These are phyloP conservation scores for Castanea crenata DNA, from an alignment of 306 rosid genomes.

Conservation along the genomic window DNA sequence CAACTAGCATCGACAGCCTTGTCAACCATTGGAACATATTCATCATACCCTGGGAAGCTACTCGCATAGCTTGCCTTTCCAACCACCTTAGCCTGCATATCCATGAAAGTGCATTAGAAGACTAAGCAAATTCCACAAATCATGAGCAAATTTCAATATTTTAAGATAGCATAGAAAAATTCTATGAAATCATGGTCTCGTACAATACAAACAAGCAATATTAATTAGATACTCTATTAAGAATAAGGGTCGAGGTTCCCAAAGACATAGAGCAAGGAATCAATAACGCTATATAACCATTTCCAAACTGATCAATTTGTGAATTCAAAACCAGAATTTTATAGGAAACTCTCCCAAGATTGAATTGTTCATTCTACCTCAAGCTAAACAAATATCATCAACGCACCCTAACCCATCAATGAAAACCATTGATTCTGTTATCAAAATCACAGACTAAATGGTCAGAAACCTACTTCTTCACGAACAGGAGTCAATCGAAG, in stretches of 20 bases:
- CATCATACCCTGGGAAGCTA: conserved; percentile 75
- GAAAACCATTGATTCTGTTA: background rate
- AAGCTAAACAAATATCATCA: background rate
- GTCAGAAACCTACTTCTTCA: conserved; percentile 74
- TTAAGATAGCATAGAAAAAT: background rate
- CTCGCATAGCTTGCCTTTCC: conserved; percentile 68
- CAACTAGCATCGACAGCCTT: conserved; percentile 85
- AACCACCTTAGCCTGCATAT: conserved; percentile 61
- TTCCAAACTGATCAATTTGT: background rate
- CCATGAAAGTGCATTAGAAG: background rate
- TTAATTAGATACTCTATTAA: background rate
- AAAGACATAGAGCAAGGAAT: background rate
- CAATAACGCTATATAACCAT: background rate
- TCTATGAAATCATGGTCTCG: background rate
- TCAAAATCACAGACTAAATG: conserved; percentile 20
- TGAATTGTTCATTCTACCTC: background rate
- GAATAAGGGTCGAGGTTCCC: background rate
- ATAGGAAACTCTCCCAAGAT: background rate
- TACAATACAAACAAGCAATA: background rate
- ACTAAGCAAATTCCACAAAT: conserved; percentile 12
- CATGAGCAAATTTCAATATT: conserved; percentile 10
- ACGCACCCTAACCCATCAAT: background rate
- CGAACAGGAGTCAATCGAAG: conserved; percentile 96
- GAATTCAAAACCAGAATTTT: background rate
- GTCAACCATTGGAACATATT: conserved; percentile 95